Percentiles rank a stretch among this genome's conserved stretches.
Evolutionary conservation across 2,329 filamentous ascomycete genomes (phyloP).

Genomic region (Pseudogymnoascus sp.): DNA sequence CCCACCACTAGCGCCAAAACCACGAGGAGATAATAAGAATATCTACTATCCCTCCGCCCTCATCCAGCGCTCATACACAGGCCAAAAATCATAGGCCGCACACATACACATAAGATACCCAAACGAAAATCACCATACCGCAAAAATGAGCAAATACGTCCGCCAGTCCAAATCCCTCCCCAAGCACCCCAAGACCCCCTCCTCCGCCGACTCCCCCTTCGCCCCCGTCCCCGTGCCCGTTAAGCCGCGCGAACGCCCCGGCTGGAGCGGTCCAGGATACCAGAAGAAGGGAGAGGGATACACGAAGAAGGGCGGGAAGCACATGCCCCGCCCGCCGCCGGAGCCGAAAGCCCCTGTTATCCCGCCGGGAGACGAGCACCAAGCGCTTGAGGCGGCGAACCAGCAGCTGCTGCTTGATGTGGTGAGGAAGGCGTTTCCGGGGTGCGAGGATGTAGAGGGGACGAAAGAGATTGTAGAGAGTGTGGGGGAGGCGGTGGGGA

Average conservation of each 20-base stretch:
- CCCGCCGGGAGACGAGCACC: neutral
- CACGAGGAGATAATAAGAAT: neutral
- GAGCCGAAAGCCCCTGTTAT: neutral
- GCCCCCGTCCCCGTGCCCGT: neutral
- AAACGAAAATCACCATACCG: neutral
- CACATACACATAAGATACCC: no score
- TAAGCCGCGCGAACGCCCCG: neutral
- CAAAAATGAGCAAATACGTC: neutral
- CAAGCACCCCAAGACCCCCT: neutral
- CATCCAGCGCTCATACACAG: neutral
- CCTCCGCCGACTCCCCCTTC: slow-evolving; percentile 10
- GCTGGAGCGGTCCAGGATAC: neutral
- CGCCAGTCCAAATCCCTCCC: slow-evolving; percentile 1
- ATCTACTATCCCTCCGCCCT: neutral
- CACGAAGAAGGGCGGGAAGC: neutral
- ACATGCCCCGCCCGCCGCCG: neutral
- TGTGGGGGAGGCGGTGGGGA: slow-evolving; percentile 78
- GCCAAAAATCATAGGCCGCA: neutral
- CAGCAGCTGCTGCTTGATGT: slow-evolving; percentile 68
- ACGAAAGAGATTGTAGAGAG: slow-evolving; percentile 60
- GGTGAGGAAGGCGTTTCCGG: slow-evolving; percentile 59
- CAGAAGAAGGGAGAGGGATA: neutral
- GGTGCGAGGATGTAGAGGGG: slow-evolving; percentile 38
- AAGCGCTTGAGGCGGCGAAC: slow-evolving; percentile 39
- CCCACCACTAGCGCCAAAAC: neutral